Percentiles rank a stretch among this genome's conserved stretches.
Conservation (phyloP, 2,329 filamentous ascomycete genomes). For the Nothopassalora personata region DNA sequence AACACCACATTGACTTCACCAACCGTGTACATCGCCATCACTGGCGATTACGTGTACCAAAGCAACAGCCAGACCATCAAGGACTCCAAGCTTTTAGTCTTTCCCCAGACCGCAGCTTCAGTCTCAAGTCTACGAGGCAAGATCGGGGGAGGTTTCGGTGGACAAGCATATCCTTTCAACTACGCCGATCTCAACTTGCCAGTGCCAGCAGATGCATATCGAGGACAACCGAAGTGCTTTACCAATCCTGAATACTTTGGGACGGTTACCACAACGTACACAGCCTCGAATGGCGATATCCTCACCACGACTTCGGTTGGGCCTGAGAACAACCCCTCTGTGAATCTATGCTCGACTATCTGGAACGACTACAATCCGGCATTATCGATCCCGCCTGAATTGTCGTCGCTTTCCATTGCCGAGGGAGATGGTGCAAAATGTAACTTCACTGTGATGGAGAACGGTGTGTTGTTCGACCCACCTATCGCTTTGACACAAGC, state of each 20-base stretch:
- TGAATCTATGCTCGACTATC: conserved; percentile 22
- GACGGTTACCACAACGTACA: not conserved
- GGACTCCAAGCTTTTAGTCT: conserved; percentile 9
- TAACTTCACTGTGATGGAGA: not conserved
- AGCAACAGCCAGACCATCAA: conserved; percentile 5
- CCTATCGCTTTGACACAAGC: conserved; percentile 14
- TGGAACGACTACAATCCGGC: conserved; percentile 21
- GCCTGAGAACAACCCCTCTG: conserved; percentile 1
- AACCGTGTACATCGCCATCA: conserved; percentile 21
- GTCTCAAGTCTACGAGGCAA: conserved; percentile 18
- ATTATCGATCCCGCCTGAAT: conserved; percentile 14
- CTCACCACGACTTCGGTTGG: not conserved
- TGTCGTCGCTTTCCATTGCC: not conserved
- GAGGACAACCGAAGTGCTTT: conserved; percentile 20
- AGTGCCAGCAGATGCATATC: conserved; percentile 18
- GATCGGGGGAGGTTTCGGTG: conserved; percentile 9
- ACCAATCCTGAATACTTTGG: not conserved
- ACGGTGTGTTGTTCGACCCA: conserved; percentile 22
- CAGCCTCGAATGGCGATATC: conserved; percentile 2
- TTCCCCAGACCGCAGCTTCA: conserved; percentile 12
- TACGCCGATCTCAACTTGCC: conserved; percentile 20
- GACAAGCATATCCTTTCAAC: conserved; percentile 11
- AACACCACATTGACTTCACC: conserved; percentile 21
- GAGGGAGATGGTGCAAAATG: not conserved
- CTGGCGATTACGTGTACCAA: conserved; percentile 14